These are phyloP conservation scores for Mycena citricolor DNA, from an alignment of 1,284 basidiomycete species.

Conservation along the genomic window DNA sequence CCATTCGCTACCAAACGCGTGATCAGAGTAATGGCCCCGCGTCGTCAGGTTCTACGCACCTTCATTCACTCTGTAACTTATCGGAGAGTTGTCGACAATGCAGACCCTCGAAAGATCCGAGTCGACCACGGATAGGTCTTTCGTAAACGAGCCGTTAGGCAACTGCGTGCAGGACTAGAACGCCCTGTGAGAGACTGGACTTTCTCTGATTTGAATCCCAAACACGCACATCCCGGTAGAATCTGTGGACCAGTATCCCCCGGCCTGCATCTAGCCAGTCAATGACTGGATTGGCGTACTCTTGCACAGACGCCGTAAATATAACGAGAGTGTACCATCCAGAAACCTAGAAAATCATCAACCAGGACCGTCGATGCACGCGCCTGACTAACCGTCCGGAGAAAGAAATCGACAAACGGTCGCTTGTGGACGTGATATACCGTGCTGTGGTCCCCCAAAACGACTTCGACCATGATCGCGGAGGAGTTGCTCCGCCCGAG, in stretches of 20 bases:
- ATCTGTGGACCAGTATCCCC: slow-evolving; percentile 82
- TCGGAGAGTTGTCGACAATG: slow-evolving; percentile 95
- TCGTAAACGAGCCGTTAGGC: slow-evolving; percentile 91
- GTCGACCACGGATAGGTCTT: slow-evolving; percentile 88
- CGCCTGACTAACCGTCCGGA: slow-evolving; percentile 74
- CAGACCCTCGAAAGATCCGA: slow-evolving; percentile 88
- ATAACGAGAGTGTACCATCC: slow-evolving; percentile 99
- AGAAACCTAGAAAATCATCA: slow-evolving; percentile 68
- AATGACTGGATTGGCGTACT: slow-evolving; percentile 99
- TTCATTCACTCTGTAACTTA: slow-evolving; percentile 91
- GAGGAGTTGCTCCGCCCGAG: slow-evolving; percentile 61
- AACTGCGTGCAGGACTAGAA: slow-evolving; percentile 86
- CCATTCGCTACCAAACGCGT: slow-evolving; percentile 74
- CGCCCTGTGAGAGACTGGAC: no score
- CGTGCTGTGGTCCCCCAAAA: slow-evolving; percentile 85
- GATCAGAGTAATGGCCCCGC: slow-evolving; percentile 10
- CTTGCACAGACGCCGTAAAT: slow-evolving; percentile 98
- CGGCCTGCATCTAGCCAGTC: slow-evolving; percentile 98
- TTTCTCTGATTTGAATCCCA: no score
- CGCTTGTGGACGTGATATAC: slow-evolving; percentile 99
- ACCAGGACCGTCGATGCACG: slow-evolving; percentile 3
- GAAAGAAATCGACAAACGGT: slow-evolving; percentile 94
- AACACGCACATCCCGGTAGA: slow-evolving; percentile 91
- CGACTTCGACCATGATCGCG: slow-evolving; percentile 94
- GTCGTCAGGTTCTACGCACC: slow-evolving; percentile 52